Evolutionary conservation across 495 filamentous ascomycete species (phyloP).

Genomic region (Aspergillus kassunensis): DNA sequence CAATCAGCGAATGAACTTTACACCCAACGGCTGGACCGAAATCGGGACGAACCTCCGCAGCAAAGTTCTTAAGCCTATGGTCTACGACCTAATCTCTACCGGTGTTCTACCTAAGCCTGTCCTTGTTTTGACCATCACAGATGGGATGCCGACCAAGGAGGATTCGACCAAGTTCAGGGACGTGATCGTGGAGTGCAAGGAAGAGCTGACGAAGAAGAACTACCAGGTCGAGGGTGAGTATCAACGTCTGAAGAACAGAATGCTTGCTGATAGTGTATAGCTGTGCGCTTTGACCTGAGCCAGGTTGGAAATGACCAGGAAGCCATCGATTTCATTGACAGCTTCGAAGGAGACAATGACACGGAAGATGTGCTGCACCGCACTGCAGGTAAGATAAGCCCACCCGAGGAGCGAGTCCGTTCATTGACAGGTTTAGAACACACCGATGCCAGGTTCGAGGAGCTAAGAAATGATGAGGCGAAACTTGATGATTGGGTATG

Average conservation of each 20-base stretch:
- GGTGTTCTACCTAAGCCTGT: neutral
- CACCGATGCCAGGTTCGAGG: neutral
- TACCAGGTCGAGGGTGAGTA: neutral
- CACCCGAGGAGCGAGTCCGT: neutral
- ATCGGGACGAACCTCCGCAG: neutral
- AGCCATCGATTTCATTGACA: neutral
- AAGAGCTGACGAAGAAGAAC: neutral
- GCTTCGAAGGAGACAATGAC: neutral
- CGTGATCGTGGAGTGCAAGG: neutral
- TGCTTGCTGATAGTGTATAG: neutral
- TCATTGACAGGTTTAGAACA: neutral
- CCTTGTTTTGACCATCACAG: neutral
- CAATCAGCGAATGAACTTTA: neutral
- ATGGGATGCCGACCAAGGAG: neutral
- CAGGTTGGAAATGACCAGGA: neutral
- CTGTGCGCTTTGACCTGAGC: neutral
- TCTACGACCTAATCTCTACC: neutral
- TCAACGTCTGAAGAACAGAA: neutral
- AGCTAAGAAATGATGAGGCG: neutral
- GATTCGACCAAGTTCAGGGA: neutral
- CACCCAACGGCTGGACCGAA: neutral
- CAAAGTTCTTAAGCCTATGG: neutral
- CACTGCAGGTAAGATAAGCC: neutral
- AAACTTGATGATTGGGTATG: neutral
- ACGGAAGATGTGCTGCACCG: neutral